Evolutionary conservation across 805 yeast genomes (phyloP), one percentile per base, ranked within the genome.

Genomic region (Teunomyces barrocoloradensis): DNA sequence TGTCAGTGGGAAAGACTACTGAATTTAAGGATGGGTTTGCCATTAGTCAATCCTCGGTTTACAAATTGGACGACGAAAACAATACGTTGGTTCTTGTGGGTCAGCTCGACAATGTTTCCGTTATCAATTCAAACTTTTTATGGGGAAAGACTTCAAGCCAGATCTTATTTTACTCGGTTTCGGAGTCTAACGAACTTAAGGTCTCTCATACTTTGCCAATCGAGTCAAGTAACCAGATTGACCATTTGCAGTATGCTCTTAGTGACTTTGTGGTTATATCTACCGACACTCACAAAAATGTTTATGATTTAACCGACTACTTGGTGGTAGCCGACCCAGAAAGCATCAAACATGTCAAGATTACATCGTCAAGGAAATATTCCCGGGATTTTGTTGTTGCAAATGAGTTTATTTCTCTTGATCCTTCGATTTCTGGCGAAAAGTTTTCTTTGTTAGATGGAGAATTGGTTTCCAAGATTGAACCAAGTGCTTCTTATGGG

Each of bases 241-340:
- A 35, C 9, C 30, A 46, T 37, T 30, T 33, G 23, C 40, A 38
- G 9, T 44, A 37, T 20, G 49, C 45, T 3, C 48, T 53, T 29
- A 46, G 52, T 30, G 51, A 49, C 15, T 49, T 45, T 41, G 44
- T 51, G 39, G 25, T 50, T 13, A 43, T 53, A 10, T 20, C 47
- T 7, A 34, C 21, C 6, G 34, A 29, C 27, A 5, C 35, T 3
- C 21, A 20, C 28, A 42, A 42, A 25, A 43, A 44, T 9, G 46
- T 58, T 9, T 55, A 42, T 23, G 64, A 60, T 45, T 52, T 61
- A 42, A 61, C 64, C 7, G 65, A 61, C 52, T 59, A 50, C 29
- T 52, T 58, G 33, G 42, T 46, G 11, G 43, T 54, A 36, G 50
- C 49, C 27, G 56, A 55, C 34, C 13, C 55, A 4, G 28, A 44